Evolutionary conservation across 2,329 filamentous ascomycete species (phyloP).

Genomic region (Phyllachora maydis): DNA sequence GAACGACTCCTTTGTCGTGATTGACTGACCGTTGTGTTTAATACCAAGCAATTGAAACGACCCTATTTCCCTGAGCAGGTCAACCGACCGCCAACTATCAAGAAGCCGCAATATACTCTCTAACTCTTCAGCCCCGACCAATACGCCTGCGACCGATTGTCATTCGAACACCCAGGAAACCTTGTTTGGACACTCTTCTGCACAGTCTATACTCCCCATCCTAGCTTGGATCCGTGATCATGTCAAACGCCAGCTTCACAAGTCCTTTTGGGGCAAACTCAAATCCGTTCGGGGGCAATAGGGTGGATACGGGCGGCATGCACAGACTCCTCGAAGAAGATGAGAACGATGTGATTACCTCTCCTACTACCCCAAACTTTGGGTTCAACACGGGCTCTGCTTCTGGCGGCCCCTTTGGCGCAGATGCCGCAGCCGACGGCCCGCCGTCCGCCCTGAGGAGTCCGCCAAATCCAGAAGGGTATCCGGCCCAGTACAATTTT

Average conservation of each 20-base stretch:
- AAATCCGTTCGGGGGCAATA: constrained; percentile 57
- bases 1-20: too few relatives aligned
- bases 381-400: constrained; percentile 18
- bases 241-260: constrained; percentile 60
- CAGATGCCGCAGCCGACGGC: constrained; percentile 22
- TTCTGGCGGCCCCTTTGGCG: constrained; percentile 32
- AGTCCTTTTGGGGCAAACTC: constrained; percentile 45
- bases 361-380: constrained; percentile 47
- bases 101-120: too few relatives aligned
- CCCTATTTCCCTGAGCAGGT: too few relatives aligned
- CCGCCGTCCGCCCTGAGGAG: constrained; percentile 22
- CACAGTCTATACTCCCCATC: too few relatives aligned
- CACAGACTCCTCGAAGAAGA: constrained; percentile 60
- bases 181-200: too few relatives aligned
- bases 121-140: too few relatives aligned
- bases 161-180: too few relatives aligned
- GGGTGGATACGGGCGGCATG: constrained; percentile 18
- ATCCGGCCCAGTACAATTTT: constrained; percentile 87
- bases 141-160: too few relatives aligned
- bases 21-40: too few relatives aligned
- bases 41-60: too few relatives aligned
- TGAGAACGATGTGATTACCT: constrained; percentile 54
- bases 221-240: constrained; percentile 16
- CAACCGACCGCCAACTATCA: too few relatives aligned
- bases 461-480: constrained; percentile 40